These are phyloP conservation scores for Pythium phragmitis DNA, from an alignment of 352 stramenopile genomes.

Conservation along the genomic window DNA sequence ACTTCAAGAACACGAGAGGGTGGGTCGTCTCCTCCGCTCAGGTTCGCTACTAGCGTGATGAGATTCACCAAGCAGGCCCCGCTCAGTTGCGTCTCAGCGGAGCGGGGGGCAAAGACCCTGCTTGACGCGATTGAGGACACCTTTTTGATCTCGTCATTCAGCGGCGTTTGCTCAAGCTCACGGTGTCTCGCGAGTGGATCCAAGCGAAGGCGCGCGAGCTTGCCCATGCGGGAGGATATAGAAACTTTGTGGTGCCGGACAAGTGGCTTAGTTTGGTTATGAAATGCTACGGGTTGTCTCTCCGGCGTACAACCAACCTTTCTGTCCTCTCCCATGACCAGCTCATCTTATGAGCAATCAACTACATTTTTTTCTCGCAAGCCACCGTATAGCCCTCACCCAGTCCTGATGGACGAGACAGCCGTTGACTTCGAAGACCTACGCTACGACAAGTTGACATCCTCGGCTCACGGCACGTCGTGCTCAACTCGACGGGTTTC, in stretches of 20 bases:
- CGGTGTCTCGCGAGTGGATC: conserved; percentile 1
- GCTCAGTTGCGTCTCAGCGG: conserved; percentile 4
- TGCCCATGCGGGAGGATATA: background rate
- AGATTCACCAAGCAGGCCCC: conserved; percentile 13
- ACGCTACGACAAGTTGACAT: background rate
- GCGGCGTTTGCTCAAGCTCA: conserved; percentile 10
- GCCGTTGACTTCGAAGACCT: background rate
- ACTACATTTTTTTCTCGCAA: conserved; percentile 8
- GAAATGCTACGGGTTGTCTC: conserved; percentile 26
- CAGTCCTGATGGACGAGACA: conserved; percentile 1
- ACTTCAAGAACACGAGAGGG: background rate
- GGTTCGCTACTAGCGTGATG: conserved; percentile 16
- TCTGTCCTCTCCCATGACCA: conserved; percentile 21
- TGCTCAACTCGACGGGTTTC: background rate
- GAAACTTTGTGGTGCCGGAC: conserved; percentile 20
- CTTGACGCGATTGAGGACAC: conserved; percentile 20
- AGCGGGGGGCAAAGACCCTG: conserved; percentile 7
- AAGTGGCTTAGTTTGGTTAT: conserved; percentile 34
- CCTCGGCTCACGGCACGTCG: background rate
- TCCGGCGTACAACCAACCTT: conserved; percentile 27
- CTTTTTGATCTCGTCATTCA: conserved; percentile 13
- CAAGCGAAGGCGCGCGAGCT: conserved; percentile 3
- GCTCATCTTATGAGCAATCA: too few relatives aligned
- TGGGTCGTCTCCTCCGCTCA: conserved; percentile 21
- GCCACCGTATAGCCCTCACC: background rate